Base-by-base conservation (phyloP, 805 yeast species). In the Ogataea methylovora region DNA sequence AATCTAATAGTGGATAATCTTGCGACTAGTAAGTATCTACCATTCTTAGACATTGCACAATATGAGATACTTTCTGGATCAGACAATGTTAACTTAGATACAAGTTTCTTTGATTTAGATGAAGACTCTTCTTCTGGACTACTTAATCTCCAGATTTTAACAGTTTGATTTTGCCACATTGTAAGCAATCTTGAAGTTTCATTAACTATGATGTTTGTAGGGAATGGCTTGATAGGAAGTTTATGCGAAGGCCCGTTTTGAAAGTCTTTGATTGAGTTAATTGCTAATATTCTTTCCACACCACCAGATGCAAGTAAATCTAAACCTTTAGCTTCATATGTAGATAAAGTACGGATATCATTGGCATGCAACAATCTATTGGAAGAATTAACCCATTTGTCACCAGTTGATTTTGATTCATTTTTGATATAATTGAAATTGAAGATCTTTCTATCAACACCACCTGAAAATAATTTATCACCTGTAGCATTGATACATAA, bases 361-460 rank as follows among this genome's bases (percentile, higher is more conserved):
- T 83, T 79, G 26, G 92, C 75, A 56, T 92, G 97, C 41, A 87
- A 67, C 35, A 90, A 67, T 50, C 95, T 71, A 56, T 79, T 84
- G 35, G 78, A 71, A 42, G 77, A 69, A 47, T 76, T 79, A 13
- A 82, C 73, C 97, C 97, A 90, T 51, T 77, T 76, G n/a, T n/a
- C n/a, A 27, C 60, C 43, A 5, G 48, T 30, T 16, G 48, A 49
- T 19, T 39, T 44, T n/a, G 54, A 47, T 5, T 58, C 58, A 27
- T 53, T 42, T 38, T 63, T 65, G 3, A 80, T 65, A 34, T 69
- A 58, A 39, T 69, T 65, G 56, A 81, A 84, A 49, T 79, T 82
- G 51, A 76, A 83, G 32, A 92, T 85, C 52, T 87, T 87, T 48
- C 97, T 72, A 56, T 92, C 99, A 31, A 92, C 87, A 48, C 98